Base-by-base conservation (phyloP, 768 basidiomycete genomes). In the Pholiota conissans region DNA sequence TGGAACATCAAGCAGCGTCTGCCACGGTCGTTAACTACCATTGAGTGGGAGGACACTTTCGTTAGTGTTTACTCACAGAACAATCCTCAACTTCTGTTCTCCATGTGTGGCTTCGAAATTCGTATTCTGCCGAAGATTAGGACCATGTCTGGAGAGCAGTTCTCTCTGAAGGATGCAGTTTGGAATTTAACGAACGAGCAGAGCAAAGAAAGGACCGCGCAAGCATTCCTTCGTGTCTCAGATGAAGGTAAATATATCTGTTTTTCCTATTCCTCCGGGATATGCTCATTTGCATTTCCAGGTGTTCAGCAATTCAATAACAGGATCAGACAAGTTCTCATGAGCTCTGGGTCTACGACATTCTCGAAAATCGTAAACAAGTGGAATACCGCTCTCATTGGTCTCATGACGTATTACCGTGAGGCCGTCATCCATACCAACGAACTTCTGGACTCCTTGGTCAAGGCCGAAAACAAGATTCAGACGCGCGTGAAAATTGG, bases 401-500 rank as follows among this genome's bases (percentile, higher is more conserved):
- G 94, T 59, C 78, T 98, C 34, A 95, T 97, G 93, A 98, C 96
- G 0, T 98, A 98, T 74, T 96, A 96, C 72, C 91, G 95, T 59
- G 95, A 98, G 68, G 95, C 95, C 27, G 95, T 98, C 64, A 94
- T 98, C 53, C 94, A 97, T 72, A 98, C 96, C 40, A 94, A 95
- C 66, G 96, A 98, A 73, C 79, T 99, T 18, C 84, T 99, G 49
- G 97, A 98, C 69, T 84, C 94, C 0, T 81, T 98, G 37, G 97
- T 99, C 68, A 99, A 99, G 75, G 94, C 95, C 1, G 96, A 99
- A 78, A 98, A 98, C 84, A 98, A 98, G 81, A 96, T 98, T 47
- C 97, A 99, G 74, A 98, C 95, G 3, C 93, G 97, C 75, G 96
- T 99, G 67, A 98, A 98, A 83, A 98, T 99, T 61, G 97, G 96